These are phyloP conservation scores for Rhynchosporium secalis DNA, from an alignment of 2,329 filamentous ascomycete species.

Conservation along the genomic window DNA sequence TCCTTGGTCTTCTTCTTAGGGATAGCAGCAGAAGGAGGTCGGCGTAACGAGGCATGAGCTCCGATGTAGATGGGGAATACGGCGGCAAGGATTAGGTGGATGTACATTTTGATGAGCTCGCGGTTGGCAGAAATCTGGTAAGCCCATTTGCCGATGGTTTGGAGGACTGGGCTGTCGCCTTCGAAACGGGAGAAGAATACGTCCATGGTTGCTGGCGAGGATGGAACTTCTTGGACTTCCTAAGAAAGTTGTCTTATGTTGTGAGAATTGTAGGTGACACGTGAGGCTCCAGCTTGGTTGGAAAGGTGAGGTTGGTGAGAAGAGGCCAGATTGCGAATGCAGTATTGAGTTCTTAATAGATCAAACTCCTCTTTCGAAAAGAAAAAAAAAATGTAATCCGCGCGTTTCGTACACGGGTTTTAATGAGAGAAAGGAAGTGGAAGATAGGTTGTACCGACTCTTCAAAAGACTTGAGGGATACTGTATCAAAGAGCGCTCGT, in stretches of 20 bases:
- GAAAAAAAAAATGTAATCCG: not conserved
- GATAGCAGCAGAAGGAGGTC: conserved; percentile 74
- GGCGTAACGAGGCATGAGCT: conserved; percentile 79
- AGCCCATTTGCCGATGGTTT: conserved; percentile 33
- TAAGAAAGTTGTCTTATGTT: not conserved
- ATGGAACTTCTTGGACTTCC: not conserved
- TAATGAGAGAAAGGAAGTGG: not conserved
- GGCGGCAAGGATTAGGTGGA: conserved; percentile 65
- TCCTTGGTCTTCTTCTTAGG: conserved; percentile 52
- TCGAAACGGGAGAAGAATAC: conserved; percentile 24
- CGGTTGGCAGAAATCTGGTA: conserved; percentile 29
- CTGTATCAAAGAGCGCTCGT: not conserved
- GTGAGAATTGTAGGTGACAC: not conserved
- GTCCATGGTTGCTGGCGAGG: conserved; percentile 22
- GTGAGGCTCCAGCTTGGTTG: conserved; percentile 6
- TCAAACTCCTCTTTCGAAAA: not conserved
- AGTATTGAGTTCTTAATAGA: too few relatives aligned
- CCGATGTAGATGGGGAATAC: conserved; percentile 82
- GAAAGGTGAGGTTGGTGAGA: not conserved
- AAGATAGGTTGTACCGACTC: not conserved
- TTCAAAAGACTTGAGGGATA: not conserved
- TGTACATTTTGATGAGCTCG: conserved; percentile 35
- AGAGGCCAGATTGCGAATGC: conserved; percentile 7
- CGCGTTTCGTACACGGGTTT: not conserved
- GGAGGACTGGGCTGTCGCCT: conserved; percentile 31